Evolutionary conservation across 148 eudicot genomes (phyloP).

Genomic region (Nyssa sinensis): DNA sequence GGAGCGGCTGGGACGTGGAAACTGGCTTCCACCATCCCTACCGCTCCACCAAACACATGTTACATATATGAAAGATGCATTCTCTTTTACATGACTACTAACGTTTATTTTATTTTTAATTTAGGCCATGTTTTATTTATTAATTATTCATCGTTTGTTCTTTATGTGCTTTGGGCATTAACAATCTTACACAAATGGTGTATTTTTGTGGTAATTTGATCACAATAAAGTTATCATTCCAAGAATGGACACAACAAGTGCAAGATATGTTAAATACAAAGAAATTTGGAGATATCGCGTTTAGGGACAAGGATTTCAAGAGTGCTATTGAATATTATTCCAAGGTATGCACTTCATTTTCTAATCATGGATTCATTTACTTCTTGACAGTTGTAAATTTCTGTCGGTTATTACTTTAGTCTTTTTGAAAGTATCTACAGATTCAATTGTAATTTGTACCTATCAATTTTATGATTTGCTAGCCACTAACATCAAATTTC

Average conservation of each 20-base stretch:
- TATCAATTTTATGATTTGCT: neutral
- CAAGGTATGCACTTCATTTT: conserved; percentile 47
- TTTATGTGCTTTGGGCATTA: neutral
- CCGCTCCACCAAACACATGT: too few relatives aligned
- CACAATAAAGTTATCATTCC: conserved; percentile 75
- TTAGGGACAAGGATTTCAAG: conserved; percentile 90
- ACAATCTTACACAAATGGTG: neutral
- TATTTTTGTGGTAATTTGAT: neutral
- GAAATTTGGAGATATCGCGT: conserved; percentile 91
- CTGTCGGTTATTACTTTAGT: neutral
- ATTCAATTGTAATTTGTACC: neutral
- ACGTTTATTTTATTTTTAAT: neutral
- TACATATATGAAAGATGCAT: neutral
- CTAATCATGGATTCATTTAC: conserved; percentile 2
- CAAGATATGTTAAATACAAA: conserved; percentile 94
- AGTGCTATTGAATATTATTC: conserved; percentile 78
- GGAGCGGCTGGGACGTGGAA: too few relatives aligned
- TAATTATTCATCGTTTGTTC: neutral
- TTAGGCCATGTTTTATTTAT: neutral
- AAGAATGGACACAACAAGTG: conserved; percentile 99
- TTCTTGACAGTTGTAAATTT: too few relatives aligned
- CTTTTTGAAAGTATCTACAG: neutral
- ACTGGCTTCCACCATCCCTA: too few relatives aligned
- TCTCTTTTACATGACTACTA: neutral
- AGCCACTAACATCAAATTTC: neutral